These are phyloP conservation scores for Apophysomyces sp. DNA, from an alignment of 371 early-diverging fungal species.

Conservation along the genomic window DNA sequence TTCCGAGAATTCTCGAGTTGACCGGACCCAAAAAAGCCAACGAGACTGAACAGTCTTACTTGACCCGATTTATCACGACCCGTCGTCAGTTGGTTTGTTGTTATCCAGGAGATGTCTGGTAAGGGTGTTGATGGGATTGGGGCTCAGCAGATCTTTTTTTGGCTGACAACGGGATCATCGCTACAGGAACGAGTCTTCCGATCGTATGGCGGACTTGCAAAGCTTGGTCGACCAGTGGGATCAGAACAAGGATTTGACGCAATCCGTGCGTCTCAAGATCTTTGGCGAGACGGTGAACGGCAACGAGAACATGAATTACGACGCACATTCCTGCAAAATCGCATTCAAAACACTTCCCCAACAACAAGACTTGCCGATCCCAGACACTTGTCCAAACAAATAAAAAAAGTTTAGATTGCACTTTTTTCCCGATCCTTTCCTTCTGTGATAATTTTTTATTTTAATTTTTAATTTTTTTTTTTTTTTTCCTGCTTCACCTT, in stretches of 20 bases:
- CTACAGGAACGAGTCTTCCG: conserved; percentile 45
- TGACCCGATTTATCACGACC: conserved; percentile 41
- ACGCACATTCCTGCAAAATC: conserved; percentile 24
- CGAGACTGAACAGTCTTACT: conserved; percentile 33
- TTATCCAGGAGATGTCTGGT: conserved; percentile 45
- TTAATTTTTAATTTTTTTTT: not conserved
- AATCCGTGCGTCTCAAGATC: conserved; percentile 25
- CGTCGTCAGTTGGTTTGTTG: conserved; percentile 48
- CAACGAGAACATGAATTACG: conserved; percentile 28
- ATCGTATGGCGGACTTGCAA: conserved; percentile 41
- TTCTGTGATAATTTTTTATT: no score
- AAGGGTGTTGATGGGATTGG: no score
- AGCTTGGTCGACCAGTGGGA: conserved; percentile 33
- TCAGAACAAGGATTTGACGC: conserved; percentile 28
- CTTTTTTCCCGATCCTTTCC: no score
- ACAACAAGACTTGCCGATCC: conserved; percentile 29
- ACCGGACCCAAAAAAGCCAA: conserved; percentile 30
- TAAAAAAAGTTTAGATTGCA: no score
- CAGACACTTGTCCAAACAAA: conserved; percentile 26
- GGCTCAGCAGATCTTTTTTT: no score
- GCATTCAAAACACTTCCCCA: conserved; percentile 8
- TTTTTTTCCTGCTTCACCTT: not conserved
- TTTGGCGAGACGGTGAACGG: conserved; percentile 41
- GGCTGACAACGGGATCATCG: no score
- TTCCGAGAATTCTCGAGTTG: conserved; percentile 39